phyloP scores from a whole-genome alignment of 331 rosid genomes.

The Malus hybrid region DNA sequence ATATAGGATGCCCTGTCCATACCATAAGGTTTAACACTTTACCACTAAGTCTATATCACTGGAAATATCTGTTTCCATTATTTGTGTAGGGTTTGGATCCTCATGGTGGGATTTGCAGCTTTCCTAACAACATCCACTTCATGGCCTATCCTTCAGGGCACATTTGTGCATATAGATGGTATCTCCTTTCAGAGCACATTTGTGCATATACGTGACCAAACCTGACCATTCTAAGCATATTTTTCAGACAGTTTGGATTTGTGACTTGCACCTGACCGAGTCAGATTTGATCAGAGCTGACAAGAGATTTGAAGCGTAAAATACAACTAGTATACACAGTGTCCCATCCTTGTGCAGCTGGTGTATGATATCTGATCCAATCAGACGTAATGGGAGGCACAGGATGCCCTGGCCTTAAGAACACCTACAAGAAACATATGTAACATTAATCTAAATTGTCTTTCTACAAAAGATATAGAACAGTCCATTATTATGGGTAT shows the following conservation, averaged over 20 bases:
- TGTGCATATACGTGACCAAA: background rate
- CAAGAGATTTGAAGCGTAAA: background rate
- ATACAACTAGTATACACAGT: background rate
- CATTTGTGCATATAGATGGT: no score
- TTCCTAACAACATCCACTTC: background rate
- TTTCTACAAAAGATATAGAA: background rate
- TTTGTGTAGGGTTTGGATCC: background rate
- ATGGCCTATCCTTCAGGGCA: background rate
- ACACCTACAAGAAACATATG: background rate
- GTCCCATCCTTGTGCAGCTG: constrained; percentile 4
- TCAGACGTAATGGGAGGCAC: background rate
- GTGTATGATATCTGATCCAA: constrained; percentile 4
- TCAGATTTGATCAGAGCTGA: background rate
- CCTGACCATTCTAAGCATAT: background rate
- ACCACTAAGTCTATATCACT: background rate
- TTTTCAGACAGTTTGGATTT: background rate
- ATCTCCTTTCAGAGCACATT: background rate
- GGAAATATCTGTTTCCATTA: background rate
- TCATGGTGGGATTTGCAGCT: background rate
- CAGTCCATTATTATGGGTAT: background rate
- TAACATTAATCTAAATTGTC: background rate
- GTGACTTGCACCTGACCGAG: background rate
- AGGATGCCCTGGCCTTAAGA: constrained; percentile 8
- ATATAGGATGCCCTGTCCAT: background rate
- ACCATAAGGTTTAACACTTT: background rate